A percentile compares a stretch with the other conserved stretches of the same genome.
Evolutionary conservation across 2,329 filamentous ascomycete genomes (phyloP).

Genomic region (Diaporthe vaccinii): DNA sequence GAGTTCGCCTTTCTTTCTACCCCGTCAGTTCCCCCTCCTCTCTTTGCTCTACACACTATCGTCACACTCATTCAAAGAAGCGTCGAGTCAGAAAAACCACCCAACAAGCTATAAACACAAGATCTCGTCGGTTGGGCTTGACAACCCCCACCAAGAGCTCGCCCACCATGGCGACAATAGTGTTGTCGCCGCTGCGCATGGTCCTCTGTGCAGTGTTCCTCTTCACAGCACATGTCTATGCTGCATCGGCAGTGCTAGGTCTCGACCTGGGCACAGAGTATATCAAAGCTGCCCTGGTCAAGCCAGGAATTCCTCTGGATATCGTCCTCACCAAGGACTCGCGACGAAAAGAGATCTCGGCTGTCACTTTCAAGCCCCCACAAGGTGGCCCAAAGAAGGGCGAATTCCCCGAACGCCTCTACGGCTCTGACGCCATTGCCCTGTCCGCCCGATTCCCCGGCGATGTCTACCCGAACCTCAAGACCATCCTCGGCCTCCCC

Average conservation of each 20-base stretch:
- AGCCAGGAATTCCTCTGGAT: conserved; percentile 96
- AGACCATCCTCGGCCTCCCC: conserved; percentile 85
- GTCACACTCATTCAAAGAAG: conserved; percentile 7
- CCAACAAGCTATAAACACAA: conserved; percentile 7
- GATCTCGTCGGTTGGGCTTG: conserved; percentile 19
- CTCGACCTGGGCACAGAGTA: conserved; percentile 97
- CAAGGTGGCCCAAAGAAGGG: conserved; percentile 73
- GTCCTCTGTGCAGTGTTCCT: conserved; percentile 57
- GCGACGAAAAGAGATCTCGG: conserved; percentile 92
- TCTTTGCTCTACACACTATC: background rate
- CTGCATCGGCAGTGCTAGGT: conserved; percentile 83
- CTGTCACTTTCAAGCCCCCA: conserved; percentile 93
- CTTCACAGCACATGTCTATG: conserved; percentile 64
- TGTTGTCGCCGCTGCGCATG: conserved; percentile 52
- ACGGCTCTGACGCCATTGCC: conserved; percentile 92
- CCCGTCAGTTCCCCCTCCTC: background rate
- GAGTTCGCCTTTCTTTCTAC: background rate
- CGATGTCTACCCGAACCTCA: conserved; percentile 96
- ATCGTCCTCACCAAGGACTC: conserved; percentile 99
- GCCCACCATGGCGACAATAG: conserved; percentile 55
- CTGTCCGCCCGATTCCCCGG: conserved; percentile 88
- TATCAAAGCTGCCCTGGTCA: conserved; percentile 95
- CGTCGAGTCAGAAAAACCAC: conserved; percentile 10
- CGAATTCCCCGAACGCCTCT: conserved; percentile 87
- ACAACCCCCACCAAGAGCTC: conserved; percentile 36